Percentiles rank a stretch among this genome's conserved stretches.
Evolutionary conservation across 768 basidiomycete species (phyloP).

Genomic region (Mycena olivaceomarginata): DNA sequence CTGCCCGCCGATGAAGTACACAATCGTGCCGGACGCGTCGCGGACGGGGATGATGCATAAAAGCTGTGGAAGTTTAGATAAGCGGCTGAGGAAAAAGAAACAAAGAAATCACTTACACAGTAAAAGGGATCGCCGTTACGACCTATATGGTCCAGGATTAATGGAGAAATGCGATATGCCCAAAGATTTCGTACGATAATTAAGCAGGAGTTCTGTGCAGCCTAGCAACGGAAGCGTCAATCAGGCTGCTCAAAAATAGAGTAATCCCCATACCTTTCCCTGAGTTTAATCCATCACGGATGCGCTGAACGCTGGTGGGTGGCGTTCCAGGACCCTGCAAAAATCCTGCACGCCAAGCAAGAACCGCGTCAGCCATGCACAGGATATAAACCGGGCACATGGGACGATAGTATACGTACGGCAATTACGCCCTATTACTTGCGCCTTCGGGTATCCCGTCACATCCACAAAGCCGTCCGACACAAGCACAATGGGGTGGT

Average conservation of each 20-base stretch:
- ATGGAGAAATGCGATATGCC: not conserved
- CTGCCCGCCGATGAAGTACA: constrained; percentile 45
- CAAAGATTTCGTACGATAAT: constrained; percentile 29
- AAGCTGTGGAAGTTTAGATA: constrained; percentile 25
- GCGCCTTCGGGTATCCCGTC: constrained; percentile 38
- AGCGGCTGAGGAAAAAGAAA: not conserved
- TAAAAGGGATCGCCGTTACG: constrained; percentile 44
- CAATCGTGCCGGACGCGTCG: constrained; percentile 36
- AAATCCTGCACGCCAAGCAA: constrained; percentile 25
- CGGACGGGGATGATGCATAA: constrained; percentile 43
- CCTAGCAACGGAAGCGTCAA: constrained; percentile 4
- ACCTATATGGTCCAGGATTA: constrained; percentile 12
- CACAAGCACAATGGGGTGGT: constrained; percentile 43
- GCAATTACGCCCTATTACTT: constrained; percentile 43
- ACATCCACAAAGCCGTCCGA: constrained; percentile 43
- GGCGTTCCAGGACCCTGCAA: constrained; percentile 43
- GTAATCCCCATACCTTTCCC: constrained; percentile 27
- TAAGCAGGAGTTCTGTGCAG: constrained; percentile 42
- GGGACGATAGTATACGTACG: constrained; percentile 7
- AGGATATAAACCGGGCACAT: not conserved
- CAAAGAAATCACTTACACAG: constrained; percentile 24
- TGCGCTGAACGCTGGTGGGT: constrained; percentile 40
- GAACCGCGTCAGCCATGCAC: not conserved
- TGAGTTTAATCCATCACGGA: constrained; percentile 43
- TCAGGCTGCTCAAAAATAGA: not conserved